A percentile compares a stretch with the other conserved stretches of the same genome.
These are phyloP conservation scores for Solanum lycopersicoides DNA, from an alignment of 257 asterid species.

Conservation along the genomic window DNA sequence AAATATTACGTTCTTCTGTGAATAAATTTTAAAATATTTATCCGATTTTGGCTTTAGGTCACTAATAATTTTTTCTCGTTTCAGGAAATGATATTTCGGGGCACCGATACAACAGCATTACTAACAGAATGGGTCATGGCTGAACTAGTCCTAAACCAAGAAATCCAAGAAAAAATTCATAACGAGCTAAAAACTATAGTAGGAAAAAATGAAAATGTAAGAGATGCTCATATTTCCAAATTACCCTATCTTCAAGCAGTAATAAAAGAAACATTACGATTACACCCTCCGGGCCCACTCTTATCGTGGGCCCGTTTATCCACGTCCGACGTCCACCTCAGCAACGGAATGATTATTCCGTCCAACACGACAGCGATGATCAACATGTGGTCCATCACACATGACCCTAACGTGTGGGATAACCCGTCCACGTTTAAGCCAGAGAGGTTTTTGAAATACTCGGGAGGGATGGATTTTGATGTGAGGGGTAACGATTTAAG, in stretches of 20 bases:
- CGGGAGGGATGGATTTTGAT: conserved; percentile 19
- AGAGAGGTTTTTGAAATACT: conserved; percentile 18
- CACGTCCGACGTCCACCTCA: conserved; percentile 23
- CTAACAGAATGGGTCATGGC: conserved; percentile 55
- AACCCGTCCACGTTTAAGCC: conserved; percentile 27
- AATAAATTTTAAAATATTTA: too few species aligned
- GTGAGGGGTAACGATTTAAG: conserved; percentile 41
- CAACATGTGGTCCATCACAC: conserved; percentile 63
- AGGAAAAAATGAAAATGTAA: not conserved
- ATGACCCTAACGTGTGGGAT: conserved; percentile 25
- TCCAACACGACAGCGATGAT: conserved; percentile 46
- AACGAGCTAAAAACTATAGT: conserved; percentile 9
- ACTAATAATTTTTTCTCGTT: not conserved
- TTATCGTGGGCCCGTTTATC: conserved; percentile 47
- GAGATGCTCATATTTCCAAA: conserved; percentile 17
- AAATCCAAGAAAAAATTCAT: conserved; percentile 19
- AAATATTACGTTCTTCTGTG: not conserved
- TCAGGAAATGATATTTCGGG: conserved; percentile 53
- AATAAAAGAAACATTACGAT: conserved; percentile 38
- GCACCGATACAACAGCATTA: conserved; percentile 44
- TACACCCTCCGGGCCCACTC: conserved; percentile 57
- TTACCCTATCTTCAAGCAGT: conserved; percentile 38
- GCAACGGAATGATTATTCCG: conserved; percentile 41
- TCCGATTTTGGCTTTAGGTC: not conserved
- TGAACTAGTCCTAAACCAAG: conserved; percentile 27